Evolutionary conservation across 2,329 filamentous ascomycete species (phyloP), one percentile per base, ranked within the genome.

Genomic region (Ophiostoma himal-ulmi): DNA sequence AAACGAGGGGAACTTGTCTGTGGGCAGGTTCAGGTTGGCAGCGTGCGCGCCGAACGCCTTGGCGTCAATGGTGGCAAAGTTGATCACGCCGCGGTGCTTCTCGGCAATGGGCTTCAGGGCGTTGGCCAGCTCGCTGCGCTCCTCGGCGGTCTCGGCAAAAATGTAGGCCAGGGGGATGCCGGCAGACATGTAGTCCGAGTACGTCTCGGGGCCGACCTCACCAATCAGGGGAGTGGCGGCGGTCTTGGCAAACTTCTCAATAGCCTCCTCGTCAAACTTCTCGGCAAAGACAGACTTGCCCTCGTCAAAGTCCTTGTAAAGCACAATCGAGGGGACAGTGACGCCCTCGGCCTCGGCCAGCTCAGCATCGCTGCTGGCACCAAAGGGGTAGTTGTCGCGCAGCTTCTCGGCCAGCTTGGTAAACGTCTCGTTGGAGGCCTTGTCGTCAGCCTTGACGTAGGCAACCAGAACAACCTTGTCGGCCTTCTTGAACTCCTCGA

Each of bases 271-370:
- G 60, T 93, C 91, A 77, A 98, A 94, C 80, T 92, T 89, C 75
- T 93, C 91, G 26, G 87, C 84, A 84, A 91, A 97, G 76, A 89
- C 84, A 76, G 89, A 88, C 88, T 97, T 97, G 83, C 94, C 93
- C 84, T 98, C 94, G 78, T 99, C 95, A 78, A 98, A 99, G 72
- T 90, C 86, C 88, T 99, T 98, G 90, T 98, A 98, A 72, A 99
- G 88, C 74, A 97, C 92, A 74, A 99, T 84, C 71, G 91, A 89
- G 74, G 95, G 95, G 77, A 91, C 88, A 80, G 89, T 91, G 79
- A 96, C 92, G 75, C 91, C 94, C 84, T 96, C 95, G 67, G 91
- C 90, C 86, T 96, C 89, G 77, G 95, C 93, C 75, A 98, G 83
- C 70, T 86, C 88, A 73, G 89, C 89, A 78, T 98, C 95, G 80